A percentile compares a stretch with the other conserved stretches of the same genome.
These are phyloP conservation scores for Boletus chippewaensis DNA, from an alignment of 1,284 basidiomycete species.

Conservation along the genomic window DNA sequence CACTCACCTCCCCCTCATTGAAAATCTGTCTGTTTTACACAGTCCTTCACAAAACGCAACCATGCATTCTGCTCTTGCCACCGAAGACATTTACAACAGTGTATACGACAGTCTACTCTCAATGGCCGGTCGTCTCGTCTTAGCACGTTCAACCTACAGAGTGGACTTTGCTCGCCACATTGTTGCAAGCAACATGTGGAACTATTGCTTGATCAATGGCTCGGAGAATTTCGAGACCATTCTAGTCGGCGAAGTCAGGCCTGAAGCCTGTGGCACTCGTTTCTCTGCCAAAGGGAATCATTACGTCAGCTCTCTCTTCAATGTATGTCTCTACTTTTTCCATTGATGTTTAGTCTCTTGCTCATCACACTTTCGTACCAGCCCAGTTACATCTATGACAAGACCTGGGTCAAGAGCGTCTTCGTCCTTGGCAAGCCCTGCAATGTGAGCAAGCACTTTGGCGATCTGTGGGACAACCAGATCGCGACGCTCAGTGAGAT, in stretches of 20 bases:
- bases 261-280: not conserved
- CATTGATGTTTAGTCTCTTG: too few relatives aligned
- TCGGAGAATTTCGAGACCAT: not conserved
- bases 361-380: too few relatives aligned
- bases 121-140: not conserved
- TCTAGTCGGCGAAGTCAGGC: not conserved
- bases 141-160: not conserved
- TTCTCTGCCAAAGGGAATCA: not conserved
- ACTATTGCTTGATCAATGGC: not conserved
- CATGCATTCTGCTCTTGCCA: too few relatives aligned
- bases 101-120: not conserved
- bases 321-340: not conserved
- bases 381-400: not conserved
- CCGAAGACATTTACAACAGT: not conserved
- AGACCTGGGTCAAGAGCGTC: not conserved
- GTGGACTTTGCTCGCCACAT: not conserved
- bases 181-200: not conserved
- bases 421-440: not conserved
- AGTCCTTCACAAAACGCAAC: too few relatives aligned
- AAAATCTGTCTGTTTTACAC: too few relatives aligned
- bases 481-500: not conserved
- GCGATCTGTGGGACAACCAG: not conserved
- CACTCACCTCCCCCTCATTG: too few relatives aligned
- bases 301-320: not conserved
- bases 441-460: not conserved